Evolutionary conservation across 73 alveolate species (phyloP).

Genomic region (Durusdinium trenchii): DNA sequence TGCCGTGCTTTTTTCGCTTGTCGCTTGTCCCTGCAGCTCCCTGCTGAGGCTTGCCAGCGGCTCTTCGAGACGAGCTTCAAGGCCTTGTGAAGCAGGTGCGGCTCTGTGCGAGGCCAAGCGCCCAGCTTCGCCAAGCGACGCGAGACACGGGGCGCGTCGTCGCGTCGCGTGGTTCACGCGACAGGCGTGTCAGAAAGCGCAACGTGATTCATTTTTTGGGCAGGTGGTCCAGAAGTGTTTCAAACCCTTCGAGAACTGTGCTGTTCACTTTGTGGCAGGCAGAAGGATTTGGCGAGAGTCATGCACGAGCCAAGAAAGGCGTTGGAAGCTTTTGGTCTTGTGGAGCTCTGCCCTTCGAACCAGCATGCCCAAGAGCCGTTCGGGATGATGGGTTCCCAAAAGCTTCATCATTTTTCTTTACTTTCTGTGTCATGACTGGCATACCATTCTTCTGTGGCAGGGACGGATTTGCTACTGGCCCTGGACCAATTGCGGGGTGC

Average conservation of each 20-base stretch:
- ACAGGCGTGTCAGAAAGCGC: too few species aligned
- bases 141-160: too few species aligned
- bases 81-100: background rate
- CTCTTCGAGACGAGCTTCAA: constrained; percentile 41
- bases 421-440: background rate
- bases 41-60: constrained; percentile 6
- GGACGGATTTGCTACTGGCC: background rate
- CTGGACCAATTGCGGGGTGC: constrained; percentile 10
- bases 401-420: too few species aligned
- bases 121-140: too few species aligned
- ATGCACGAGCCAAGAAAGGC: background rate
- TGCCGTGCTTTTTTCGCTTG: too few species aligned
- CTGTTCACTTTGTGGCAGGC: background rate
- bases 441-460: background rate
- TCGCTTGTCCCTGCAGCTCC: background rate
- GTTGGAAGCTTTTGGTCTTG: too few species aligned
- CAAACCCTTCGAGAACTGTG: background rate
- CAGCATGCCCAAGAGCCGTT: too few species aligned
- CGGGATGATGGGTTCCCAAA: too few species aligned
- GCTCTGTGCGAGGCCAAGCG: too few species aligned
- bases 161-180: too few species aligned
- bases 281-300: background rate
- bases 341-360: too few species aligned
- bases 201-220: background rate
- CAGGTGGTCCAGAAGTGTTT: too few species aligned